Conservation (phyloP, 139 green algal species). For the Auxenochlorella pyrenoidosa region DNA sequence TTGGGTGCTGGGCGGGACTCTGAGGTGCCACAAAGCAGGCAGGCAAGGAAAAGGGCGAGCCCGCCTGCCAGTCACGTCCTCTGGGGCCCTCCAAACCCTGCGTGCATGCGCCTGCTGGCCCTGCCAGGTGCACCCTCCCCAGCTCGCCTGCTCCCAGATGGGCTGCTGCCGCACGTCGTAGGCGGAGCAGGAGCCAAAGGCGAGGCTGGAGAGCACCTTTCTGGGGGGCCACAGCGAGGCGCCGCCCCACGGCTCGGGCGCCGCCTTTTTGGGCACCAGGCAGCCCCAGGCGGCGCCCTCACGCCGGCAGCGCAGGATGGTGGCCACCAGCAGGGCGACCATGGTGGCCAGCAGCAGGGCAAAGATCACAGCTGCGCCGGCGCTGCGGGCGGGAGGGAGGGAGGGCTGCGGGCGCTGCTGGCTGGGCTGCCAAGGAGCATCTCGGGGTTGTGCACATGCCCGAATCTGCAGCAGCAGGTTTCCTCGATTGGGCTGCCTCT, state of each 20-base stretch:
- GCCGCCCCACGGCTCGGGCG: not conserved
- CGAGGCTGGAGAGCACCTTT: conserved; percentile 43
- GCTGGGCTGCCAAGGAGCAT: too few species aligned
- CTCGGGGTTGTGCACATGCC: too few species aligned
- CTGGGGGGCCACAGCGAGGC: conserved; percentile 2
- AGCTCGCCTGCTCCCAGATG: conserved; percentile 52
- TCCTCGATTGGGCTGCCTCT: too few species aligned
- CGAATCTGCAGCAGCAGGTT: too few species aligned
- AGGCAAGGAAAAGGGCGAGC: not conserved
- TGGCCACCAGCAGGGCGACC: conserved; percentile 6
- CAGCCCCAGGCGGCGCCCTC: conserved; percentile 24
- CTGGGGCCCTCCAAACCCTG: not conserved
- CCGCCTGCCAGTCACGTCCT: not conserved
- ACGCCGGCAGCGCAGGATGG: not conserved
- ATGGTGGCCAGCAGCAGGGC: conserved; percentile 4
- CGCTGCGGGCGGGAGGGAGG: not conserved
- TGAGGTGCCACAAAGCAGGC: not conserved
- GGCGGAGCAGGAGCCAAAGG: conserved; percentile 65
- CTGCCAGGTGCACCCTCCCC: not conserved
- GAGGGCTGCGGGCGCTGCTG: not conserved
- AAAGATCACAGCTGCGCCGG: conserved; percentile 3
- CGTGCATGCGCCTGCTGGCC: not conserved
- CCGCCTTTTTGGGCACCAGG: not conserved
- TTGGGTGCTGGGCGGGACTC: not conserved
- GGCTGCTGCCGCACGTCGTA: conserved; percentile 61